phyloP scores from a whole-genome alignment of 352 stramenopile genomes.

The Pythium aristosporum region DNA sequence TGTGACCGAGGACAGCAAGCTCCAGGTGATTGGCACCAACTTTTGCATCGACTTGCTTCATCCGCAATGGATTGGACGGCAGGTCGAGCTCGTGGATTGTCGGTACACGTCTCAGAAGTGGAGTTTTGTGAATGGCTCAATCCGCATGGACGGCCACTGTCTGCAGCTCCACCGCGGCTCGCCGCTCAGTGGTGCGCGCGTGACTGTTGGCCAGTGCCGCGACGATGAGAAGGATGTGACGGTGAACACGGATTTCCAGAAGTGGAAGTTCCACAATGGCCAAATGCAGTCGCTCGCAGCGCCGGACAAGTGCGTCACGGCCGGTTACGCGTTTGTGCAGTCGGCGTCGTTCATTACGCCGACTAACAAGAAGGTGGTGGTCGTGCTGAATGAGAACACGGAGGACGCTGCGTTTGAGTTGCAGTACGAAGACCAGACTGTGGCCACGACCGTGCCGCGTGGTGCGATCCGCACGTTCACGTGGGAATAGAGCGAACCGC shows the following conservation, averaged over 20 bases:
- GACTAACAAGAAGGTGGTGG: slow-evolving; percentile 67
- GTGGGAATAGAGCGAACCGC: slow-evolving; percentile 42
- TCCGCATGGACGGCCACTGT: slow-evolving; percentile 65
- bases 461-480: slow-evolving; percentile 73
- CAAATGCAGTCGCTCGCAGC: slow-evolving; percentile 49
- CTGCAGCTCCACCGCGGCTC: slow-evolving; percentile 71
- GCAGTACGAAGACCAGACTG: slow-evolving; percentile 37
- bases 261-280: slow-evolving; percentile 64
- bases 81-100: slow-evolving; percentile 69
- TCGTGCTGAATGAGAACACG: slow-evolving; percentile 86
- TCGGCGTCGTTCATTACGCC: slow-evolving; percentile 70
- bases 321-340: slow-evolving; percentile 76
- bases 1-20: slow-evolving; percentile 65
- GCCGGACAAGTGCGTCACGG: slow-evolving; percentile 70
- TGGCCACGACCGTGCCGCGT: slow-evolving; percentile 53
- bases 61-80: slow-evolving; percentile 50
- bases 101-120: slow-evolving; percentile 65
- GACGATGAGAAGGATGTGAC: slow-evolving; percentile 19
- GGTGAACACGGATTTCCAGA: slow-evolving; percentile 38
- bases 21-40: slow-evolving; percentile 57
- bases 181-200: slow-evolving; percentile 42
- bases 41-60: slow-evolving; percentile 62
- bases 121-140: slow-evolving; percentile 54
- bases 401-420: slow-evolving; percentile 68
- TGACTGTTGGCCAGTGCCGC: slow-evolving; percentile 54